These are phyloP conservation scores for Gnetum montanum DNA, from an alignment of 75 land plant genomes.

Conservation along the genomic window DNA sequence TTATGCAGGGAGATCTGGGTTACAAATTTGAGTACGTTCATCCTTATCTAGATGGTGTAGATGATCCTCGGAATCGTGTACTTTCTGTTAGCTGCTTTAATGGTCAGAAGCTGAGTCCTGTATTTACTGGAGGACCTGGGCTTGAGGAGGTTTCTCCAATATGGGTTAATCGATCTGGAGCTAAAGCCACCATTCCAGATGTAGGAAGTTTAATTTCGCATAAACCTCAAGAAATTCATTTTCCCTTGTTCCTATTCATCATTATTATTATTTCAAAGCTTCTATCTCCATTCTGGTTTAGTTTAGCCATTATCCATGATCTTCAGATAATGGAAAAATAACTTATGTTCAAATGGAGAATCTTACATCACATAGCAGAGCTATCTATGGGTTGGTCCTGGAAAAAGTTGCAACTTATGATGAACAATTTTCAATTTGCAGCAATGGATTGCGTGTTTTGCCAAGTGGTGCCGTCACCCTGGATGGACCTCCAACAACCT, in stretches of 20 bases:
- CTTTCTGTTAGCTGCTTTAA: conserved; percentile 84
- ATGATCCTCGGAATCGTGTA: conserved; percentile 68
- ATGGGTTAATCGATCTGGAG: conserved; percentile 89
- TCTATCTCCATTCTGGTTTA: neutral
- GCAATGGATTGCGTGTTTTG: conserved; percentile 73
- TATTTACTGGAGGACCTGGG: conserved; percentile 97
- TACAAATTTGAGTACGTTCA: conserved; percentile 97
- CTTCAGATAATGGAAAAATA: neutral
- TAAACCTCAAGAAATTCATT: no score
- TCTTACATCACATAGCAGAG: conserved; percentile 86
- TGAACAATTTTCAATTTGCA: conserved; percentile 73
- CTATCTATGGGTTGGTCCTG: conserved; percentile 86
- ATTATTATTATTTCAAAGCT: no score
- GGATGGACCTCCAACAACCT: conserved; percentile 95
- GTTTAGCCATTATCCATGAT: neutral
- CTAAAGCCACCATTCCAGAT: conserved; percentile 92
- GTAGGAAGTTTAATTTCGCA: conserved; percentile 24
- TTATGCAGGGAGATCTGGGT: conserved; percentile 79
- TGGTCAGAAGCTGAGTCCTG: conserved; percentile 92
- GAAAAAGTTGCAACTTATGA: conserved; percentile 97
- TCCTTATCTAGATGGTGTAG: conserved; percentile 85
- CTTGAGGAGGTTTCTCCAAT: conserved; percentile 91
- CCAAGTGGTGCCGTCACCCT: conserved; percentile 80
- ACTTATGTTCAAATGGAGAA: conserved; percentile 21
- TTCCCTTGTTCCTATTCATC: no score